A percentile compares a stretch with the other conserved stretches of the same genome.
phyloP scores from a whole-genome alignment of 352 stramenopile species.

The Phytophthora hibernalis region DNA sequence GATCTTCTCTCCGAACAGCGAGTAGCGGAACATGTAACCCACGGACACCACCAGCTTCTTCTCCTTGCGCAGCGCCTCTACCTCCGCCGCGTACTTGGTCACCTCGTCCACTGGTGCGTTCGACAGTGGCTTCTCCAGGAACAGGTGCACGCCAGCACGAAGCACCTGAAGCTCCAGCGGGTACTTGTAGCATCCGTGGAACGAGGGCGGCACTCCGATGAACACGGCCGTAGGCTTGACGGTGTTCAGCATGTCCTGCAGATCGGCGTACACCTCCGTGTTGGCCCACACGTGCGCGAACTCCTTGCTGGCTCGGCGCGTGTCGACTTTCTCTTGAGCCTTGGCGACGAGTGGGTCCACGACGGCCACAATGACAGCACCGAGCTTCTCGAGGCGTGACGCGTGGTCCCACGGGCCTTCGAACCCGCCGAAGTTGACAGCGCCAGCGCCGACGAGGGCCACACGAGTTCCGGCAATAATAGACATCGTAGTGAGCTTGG shows the following conservation, averaged over 20 bases:
- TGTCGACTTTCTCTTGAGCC: constrained; percentile 31
- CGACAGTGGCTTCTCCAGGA: constrained; percentile 47
- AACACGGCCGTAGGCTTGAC: constrained; percentile 42
- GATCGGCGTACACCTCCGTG: constrained; percentile 34
- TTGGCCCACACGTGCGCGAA: constrained; percentile 40
- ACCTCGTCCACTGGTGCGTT: constrained; percentile 40
- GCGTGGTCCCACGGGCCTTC: constrained; percentile 52
- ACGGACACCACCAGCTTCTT: constrained; percentile 43
- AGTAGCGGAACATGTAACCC: constrained; percentile 53
- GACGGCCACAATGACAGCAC: constrained; percentile 36
- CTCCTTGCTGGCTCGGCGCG: constrained; percentile 26
- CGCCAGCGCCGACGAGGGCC: constrained; percentile 42
- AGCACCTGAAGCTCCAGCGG: constrained; percentile 42
- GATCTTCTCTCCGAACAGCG: constrained; percentile 41
- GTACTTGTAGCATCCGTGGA: constrained; percentile 50
- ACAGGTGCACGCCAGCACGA: constrained; percentile 40
- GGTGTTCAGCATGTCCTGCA: constrained; percentile 40
- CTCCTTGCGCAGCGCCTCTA: constrained; percentile 33
- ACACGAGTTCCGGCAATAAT: constrained; percentile 38
- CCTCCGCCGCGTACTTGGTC: constrained; percentile 37
- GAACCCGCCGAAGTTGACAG: constrained; percentile 46
- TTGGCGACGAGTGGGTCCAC: constrained; percentile 43
- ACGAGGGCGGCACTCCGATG: constrained; percentile 46
- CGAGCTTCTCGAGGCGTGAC: constrained; percentile 44
- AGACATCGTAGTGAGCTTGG: constrained; percentile 15